phyloP scores from a whole-genome alignment of 2,329 filamentous ascomycete genomes.

The Kalmusia sp. region DNA sequence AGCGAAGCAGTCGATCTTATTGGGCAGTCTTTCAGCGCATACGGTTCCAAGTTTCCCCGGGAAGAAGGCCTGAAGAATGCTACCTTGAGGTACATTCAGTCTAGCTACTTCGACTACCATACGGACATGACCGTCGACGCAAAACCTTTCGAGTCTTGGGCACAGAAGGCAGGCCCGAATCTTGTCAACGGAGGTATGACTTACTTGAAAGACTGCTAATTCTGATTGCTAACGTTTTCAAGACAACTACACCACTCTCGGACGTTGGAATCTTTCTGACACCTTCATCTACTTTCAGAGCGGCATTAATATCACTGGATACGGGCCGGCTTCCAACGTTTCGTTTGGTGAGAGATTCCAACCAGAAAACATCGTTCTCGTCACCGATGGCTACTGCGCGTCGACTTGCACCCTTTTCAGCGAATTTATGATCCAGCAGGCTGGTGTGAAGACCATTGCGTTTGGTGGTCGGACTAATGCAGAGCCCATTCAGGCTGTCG shows the following conservation, averaged over 20 bases:
- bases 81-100: conserved; percentile 49
- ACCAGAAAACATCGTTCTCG: conserved; percentile 58
- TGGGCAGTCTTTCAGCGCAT: conserved; percentile 47
- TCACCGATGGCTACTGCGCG: conserved; percentile 67
- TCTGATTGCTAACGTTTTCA: conserved; percentile 28
- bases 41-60: conserved; percentile 41
- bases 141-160: conserved; percentile 56
- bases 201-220: not conserved
- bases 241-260: conserved; percentile 49
- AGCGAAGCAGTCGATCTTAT: conserved; percentile 55
- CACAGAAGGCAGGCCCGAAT: conserved; percentile 49
- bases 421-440: conserved; percentile 61
- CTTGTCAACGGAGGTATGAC: conserved; percentile 35
- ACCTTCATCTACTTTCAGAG: conserved; percentile 35
- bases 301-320: conserved; percentile 47
- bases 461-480: conserved; percentile 57
- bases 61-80: conserved; percentile 32
- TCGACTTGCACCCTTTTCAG: conserved; percentile 66
- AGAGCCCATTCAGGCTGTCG: conserved; percentile 61
- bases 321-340: conserved; percentile 50
- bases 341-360: conserved; percentile 58
- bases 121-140: conserved; percentile 57
- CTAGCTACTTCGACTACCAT: conserved; percentile 56
- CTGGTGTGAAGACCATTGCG: conserved; percentile 61
- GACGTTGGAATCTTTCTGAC: conserved; percentile 47